Evolutionary conservation across 805 yeast genomes (phyloP).

Genomic region (Metschnikowia lochheadii): DNA sequence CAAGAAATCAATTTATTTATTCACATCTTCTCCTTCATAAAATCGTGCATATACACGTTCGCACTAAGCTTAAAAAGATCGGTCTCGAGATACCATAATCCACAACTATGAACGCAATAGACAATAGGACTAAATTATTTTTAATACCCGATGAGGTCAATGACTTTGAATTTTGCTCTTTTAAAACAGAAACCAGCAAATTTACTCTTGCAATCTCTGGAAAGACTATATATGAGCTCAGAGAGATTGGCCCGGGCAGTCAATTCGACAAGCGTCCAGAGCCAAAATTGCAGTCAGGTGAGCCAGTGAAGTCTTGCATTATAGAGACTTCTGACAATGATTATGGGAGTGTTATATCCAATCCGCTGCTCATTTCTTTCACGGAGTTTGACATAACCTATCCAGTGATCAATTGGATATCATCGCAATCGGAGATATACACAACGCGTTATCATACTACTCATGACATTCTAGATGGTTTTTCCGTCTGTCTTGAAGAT

Average conservation of each 20-base stretch:
- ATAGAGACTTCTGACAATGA: constrained; percentile 2
- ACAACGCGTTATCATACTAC: constrained; percentile 11
- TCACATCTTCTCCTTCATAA: background rate
- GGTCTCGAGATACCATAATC: background rate
- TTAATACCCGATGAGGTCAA: constrained; percentile 9
- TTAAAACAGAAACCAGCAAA: constrained; percentile 1
- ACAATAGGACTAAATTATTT: constrained; percentile 10
- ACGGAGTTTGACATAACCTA: constrained; percentile 13
- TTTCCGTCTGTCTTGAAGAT: constrained; percentile 2
- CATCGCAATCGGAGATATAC: constrained; percentile 3
- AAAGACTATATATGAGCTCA: constrained; percentile 11
- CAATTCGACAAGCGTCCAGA: constrained; percentile 13
- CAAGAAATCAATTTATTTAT: background rate
- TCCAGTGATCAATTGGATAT: constrained; percentile 9
- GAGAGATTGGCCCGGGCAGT: constrained; percentile 15
- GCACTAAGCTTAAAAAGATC: background rate
- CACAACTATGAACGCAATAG: background rate
- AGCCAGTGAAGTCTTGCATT: constrained; percentile 15
- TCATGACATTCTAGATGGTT: constrained; percentile 13
- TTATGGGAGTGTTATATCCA: constrained; percentile 10
- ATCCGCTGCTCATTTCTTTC: constrained; percentile 8
- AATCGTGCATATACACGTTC: background rate
- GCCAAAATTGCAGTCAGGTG: constrained; percentile 16
- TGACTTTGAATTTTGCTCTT: background rate
- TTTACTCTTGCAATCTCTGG: constrained; percentile 9